phyloP scores from a whole-genome alignment of 2,329 filamentous ascomycete genomes.

The Exophiala sp. region DNA sequence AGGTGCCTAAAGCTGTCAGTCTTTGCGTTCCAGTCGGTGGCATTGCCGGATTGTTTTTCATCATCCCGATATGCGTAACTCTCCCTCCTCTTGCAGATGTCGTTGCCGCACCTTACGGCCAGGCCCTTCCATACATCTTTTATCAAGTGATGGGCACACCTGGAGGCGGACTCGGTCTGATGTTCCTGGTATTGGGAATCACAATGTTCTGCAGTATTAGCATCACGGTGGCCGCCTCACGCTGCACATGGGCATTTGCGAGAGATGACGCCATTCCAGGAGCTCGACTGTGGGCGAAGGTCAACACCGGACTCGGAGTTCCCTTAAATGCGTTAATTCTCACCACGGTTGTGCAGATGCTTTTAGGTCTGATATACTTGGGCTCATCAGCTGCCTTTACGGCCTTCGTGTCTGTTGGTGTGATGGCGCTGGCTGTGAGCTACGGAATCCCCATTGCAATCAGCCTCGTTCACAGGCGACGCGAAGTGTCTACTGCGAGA shows the following conservation, averaged over 20 bases:
- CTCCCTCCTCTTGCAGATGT: slow-evolving; percentile 48
- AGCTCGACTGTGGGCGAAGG: slow-evolving; percentile 55
- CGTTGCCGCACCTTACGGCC: slow-evolving; percentile 43
- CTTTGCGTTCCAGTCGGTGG: slow-evolving; percentile 54
- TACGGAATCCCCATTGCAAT: slow-evolving; percentile 57
- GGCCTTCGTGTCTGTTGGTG: slow-evolving; percentile 53
- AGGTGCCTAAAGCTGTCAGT: slow-evolving; percentile 52
- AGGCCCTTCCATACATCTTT: slow-evolving; percentile 53
- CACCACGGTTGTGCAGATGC: slow-evolving; percentile 52
- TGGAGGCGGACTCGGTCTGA: slow-evolving; percentile 47
- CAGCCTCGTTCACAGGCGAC: slow-evolving; percentile 46
- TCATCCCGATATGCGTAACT: slow-evolving; percentile 52
- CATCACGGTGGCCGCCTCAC: slow-evolving; percentile 51
- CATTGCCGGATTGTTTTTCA: slow-evolving; percentile 54
- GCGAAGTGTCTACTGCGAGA: slow-evolving; percentile 46
- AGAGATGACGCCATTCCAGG: slow-evolving; percentile 67
- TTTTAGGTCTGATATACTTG: slow-evolving; percentile 50
- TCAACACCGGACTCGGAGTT: slow-evolving; percentile 59
- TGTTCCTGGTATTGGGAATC: slow-evolving; percentile 50
- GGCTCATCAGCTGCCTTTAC: slow-evolving; percentile 48
- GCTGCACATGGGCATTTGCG: slow-evolving; percentile 65
- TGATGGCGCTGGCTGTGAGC: slow-evolving; percentile 54
- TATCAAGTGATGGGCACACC: slow-evolving; percentile 48
- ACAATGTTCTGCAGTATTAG: slow-evolving; percentile 54
- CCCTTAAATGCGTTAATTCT: slow-evolving; percentile 69